Percentiles rank a stretch among this genome's conserved stretches.
Evolutionary conservation across 2,329 filamentous ascomycete species (phyloP).

Genomic region (Fusarium continuum): DNA sequence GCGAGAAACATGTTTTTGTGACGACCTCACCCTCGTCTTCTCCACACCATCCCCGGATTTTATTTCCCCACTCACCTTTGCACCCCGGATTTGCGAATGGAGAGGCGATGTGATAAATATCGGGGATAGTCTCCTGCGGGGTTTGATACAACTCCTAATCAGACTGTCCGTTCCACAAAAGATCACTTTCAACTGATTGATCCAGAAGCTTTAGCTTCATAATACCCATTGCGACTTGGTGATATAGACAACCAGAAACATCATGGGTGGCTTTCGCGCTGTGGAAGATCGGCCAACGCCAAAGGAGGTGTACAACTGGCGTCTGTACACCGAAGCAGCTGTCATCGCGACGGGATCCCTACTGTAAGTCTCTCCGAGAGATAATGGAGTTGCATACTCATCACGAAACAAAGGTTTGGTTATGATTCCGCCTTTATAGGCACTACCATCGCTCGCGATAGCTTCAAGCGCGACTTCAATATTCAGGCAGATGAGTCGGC

Average conservation of each 20-base stretch:
- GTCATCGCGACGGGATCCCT: conserved; percentile 59
- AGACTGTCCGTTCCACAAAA: not conserved
- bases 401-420: conserved; percentile 52
- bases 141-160: not conserved
- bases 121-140: conserved; percentile 14
- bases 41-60: conserved; percentile 38
- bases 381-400: not conserved
- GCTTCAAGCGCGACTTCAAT: conserved; percentile 56
- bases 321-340: conserved; percentile 57
- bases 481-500: conserved; percentile 45
- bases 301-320: conserved; percentile 63
- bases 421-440: conserved; percentile 65
- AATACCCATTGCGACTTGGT: not conserved
- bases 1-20: conserved; percentile 23
- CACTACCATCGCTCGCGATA: conserved; percentile 60
- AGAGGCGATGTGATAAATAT: conserved; percentile 33
- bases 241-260: not conserved
- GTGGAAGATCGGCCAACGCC: conserved; percentile 65
- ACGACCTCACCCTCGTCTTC: conserved; percentile 21
- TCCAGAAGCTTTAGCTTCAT: not conserved
- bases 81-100: conserved; percentile 33
- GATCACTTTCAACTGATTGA: not conserved
- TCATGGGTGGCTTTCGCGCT: conserved; percentile 54
- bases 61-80: conserved; percentile 27
- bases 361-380: conserved; percentile 43